Conservation (phyloP, 768 basidiomycete species). For the Hemileccinum rubropunctum region DNA sequence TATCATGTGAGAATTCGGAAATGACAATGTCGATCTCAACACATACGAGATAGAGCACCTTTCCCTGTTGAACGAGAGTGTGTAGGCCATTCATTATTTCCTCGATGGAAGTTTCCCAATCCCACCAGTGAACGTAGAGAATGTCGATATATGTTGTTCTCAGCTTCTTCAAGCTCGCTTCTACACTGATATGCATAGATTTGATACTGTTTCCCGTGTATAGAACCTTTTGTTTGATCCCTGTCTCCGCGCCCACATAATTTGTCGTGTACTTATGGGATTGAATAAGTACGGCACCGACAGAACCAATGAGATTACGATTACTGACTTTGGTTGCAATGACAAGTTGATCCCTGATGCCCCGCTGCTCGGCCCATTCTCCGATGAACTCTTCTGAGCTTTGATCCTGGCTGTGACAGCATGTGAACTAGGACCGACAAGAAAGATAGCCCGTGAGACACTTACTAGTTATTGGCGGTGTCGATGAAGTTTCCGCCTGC, state of each 20-base stretch:
- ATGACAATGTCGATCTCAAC: not conserved
- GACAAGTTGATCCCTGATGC: slow-evolving; percentile 46
- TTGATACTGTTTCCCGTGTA: slow-evolving; percentile 39
- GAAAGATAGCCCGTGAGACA: not conserved
- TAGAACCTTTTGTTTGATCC: slow-evolving; percentile 23
- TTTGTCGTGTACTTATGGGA: slow-evolving; percentile 14
- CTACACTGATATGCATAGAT: slow-evolving; percentile 29
- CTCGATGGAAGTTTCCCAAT: slow-evolving; percentile 41
- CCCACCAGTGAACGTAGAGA: slow-evolving; percentile 54
- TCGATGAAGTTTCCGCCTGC: slow-evolving; percentile 50
- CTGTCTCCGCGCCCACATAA: slow-evolving; percentile 11
- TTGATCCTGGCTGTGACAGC: slow-evolving; percentile 45
- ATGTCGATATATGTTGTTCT: slow-evolving; percentile 59
- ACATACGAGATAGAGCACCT: slow-evolving; percentile 40
- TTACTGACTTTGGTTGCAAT: slow-evolving; percentile 42
- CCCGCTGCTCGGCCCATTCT: slow-evolving; percentile 47
- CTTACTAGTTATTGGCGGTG: slow-evolving; percentile 46
- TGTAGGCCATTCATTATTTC: slow-evolving; percentile 47
- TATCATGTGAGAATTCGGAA: not conserved
- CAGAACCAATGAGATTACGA: no score
- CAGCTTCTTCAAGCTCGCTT: slow-evolving; percentile 44
- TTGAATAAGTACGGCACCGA: not conserved
- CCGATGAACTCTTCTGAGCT: slow-evolving; percentile 54
- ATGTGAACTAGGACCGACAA: not conserved
- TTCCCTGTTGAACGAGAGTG: slow-evolving; percentile 40